Base-by-base conservation (phyloP, 306 rosid genomes). In the Quercus berberidifolia region DNA sequence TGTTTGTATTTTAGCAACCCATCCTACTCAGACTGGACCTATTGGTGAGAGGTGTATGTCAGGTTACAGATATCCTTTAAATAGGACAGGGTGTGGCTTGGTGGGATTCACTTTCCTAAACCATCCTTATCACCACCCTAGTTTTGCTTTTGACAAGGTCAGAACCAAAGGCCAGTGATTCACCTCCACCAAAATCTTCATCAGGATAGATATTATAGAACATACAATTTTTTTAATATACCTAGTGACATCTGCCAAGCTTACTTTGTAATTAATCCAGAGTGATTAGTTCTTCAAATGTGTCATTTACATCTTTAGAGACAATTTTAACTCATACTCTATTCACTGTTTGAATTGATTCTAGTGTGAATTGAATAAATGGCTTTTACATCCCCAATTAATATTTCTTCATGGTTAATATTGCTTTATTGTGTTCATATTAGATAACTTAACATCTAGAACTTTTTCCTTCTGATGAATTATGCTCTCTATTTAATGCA, bases 401-500 rank as follows among this genome's bases (percentile, higher is more conserved):
- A 25, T 4, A 60, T 78, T 21, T 5, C 26, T 33, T 43, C 71
- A 46, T 74, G 0, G 18, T 79, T 54, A 69, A 74, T 52, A 19
- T 35, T 60, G 31, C 74, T 58, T 51, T 49, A 35, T 69, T 62
- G 26, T 21, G 14, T 78, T 13, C 52, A 62, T 71, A 38, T 72
- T 74, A 83, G 59, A 56, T 64, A 49, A 49, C 54, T 7, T 55
- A 55, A 26, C 35, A 55, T 70, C 43, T 20, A 21, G 31, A 76
- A 73, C 35, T 14, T 56, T 76, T 30, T 71, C 17, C 77, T 57
- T 76, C 30, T 85, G 74, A 73, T 79, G 54, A 26, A 51, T 67
- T 72, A 57, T 79, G 52, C n/a, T 82, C 31, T 71, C 64, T 83
- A 74, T 80, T 80, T 77, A 5, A 57, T 84, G 57, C 94, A 96